Evolutionary conservation across 1,139 yeast species (phyloP), one percentile per base, ranked within the genome.

Genomic region (Pichia sp.): DNA sequence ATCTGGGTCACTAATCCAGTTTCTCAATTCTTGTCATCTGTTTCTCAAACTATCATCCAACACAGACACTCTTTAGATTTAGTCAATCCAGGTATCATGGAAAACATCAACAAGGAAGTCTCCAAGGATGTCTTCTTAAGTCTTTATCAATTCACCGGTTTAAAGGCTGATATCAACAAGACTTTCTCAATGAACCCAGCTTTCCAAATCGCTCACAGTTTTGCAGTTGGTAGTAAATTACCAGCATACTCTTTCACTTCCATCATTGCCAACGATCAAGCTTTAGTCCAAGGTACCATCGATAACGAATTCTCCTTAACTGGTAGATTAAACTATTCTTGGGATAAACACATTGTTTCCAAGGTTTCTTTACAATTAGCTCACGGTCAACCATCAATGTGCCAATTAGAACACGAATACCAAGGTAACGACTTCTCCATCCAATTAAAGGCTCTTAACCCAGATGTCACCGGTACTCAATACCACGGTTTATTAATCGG

Each of bases 141-240:
- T 66, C 96, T 90, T 67, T 87, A 88, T 73, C 84, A 85, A 70
- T 93, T 93, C 79, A 86, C 96, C 41, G 99, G 99, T 52, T 79
- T 94, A 63, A 85, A 96, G 68, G 99, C 99, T 50, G 99, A 93
- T 68, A 79, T 93, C 62, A 88, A 89, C 73, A 93, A 93, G 77
- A 90, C 93, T 22, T 89, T 94, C 65, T 74, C 87, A 57, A 78
- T 91, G 79, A 82, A 84, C 68, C 98, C 99, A 51, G 95, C 91
- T 51, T 93, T 94, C 85, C 99, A 94, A 76, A 87, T 96, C 52
- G 86, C 96, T 53, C 99, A 94, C 69, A 85, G 97, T 49, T 86
- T 94, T 66, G 79, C 96, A 44, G 73, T 88, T 59, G 99, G 99
- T 38, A 86, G 96, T 48, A 83, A 83, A 47, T 77, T 89, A 69